Conservation (phyloP, 2,329 filamentous ascomycete species). For the Verticillium nonalfalfae region DNA sequence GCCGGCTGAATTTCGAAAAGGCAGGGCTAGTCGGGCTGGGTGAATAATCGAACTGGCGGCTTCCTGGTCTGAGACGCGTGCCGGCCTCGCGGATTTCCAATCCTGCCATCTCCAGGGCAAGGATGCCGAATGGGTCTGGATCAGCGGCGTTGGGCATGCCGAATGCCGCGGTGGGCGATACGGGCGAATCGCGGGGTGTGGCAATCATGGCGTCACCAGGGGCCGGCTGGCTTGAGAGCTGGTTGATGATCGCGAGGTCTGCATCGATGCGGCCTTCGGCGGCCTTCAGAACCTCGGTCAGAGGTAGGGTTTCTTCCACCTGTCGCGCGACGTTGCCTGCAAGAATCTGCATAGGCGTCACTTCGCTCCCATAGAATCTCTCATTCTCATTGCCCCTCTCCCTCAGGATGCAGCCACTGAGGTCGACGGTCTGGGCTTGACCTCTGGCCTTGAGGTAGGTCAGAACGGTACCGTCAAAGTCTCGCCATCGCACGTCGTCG, state of each 20-base stretch:
- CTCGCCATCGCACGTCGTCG: constrained; percentile 42
- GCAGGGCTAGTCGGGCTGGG: constrained; percentile 70
- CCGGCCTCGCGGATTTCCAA: constrained; percentile 89
- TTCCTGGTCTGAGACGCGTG: constrained; percentile 63
- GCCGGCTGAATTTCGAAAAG: constrained; percentile 51
- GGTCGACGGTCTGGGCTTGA: constrained; percentile 45
- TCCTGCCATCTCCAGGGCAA: constrained; percentile 85
- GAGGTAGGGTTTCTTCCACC: constrained; percentile 46
- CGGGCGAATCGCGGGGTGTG: constrained; percentile 27
- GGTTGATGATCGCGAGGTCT: constrained; percentile 60
- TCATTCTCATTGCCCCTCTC: constrained; percentile 55
- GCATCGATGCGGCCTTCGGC: constrained; percentile 78
- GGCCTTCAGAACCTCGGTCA: constrained; percentile 80
- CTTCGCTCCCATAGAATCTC: constrained; percentile 44
- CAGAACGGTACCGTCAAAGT: constrained; percentile 47
- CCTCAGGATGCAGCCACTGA: constrained; percentile 50
- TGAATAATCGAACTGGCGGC: constrained; percentile 77
- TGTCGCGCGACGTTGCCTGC: constrained; percentile 50
- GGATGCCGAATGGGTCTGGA: constrained; percentile 85
- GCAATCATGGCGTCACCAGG: constrained; percentile 66
- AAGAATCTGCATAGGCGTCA: constrained; percentile 50
- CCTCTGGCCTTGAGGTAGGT: constrained; percentile 54
- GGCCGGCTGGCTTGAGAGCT: constrained; percentile 57
- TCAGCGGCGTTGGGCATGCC: constrained; percentile 75
- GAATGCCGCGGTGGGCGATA: constrained; percentile 48